A percentile compares a stretch with the other conserved stretches of the same genome.
These are phyloP conservation scores for Zymoseptoria ardabiliae DNA, from an alignment of 2,329 filamentous ascomycete species.

Conservation along the genomic window DNA sequence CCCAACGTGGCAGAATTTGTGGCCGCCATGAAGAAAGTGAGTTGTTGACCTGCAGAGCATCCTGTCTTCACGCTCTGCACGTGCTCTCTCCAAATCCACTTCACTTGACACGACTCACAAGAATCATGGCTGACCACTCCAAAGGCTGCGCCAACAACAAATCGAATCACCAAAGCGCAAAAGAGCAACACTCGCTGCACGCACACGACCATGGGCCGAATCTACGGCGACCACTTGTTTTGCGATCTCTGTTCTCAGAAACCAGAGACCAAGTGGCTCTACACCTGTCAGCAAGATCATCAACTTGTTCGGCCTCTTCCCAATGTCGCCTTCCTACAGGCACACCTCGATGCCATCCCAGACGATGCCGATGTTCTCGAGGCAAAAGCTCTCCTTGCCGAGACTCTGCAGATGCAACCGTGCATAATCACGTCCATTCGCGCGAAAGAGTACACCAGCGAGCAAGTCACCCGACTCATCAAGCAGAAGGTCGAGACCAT, in stretches of 20 bases:
- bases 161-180: background rate
- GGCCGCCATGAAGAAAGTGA: slow-evolving; percentile 19
- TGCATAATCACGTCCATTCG: slow-evolving; percentile 38
- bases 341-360: slow-evolving; percentile 8
- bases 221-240: slow-evolving; percentile 54
- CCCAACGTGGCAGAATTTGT: slow-evolving; percentile 12
- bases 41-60: slow-evolving; percentile 1
- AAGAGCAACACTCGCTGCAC: slow-evolving; percentile 45
- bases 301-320: slow-evolving; percentile 10
- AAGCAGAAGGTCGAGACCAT: slow-evolving; percentile 35
- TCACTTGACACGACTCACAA: too few species aligned
- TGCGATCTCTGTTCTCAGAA: slow-evolving; percentile 46
- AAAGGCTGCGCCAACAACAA: background rate
- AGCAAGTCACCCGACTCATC: slow-evolving; percentile 36
- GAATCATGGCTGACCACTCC: too few species aligned
- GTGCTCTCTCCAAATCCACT: background rate
- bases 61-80: too few species aligned
- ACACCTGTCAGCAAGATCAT: slow-evolving; percentile 60
- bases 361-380: slow-evolving; percentile 18
- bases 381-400: slow-evolving; percentile 18
- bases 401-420: slow-evolving; percentile 30
- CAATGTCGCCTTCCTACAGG: background rate
- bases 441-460: slow-evolving; percentile 35
- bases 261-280: slow-evolving; percentile 63
- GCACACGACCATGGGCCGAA: slow-evolving; percentile 60